phyloP scores from a whole-genome alignment of 1,284 basidiomycete species.

The Inonotus hispidus region DNA sequence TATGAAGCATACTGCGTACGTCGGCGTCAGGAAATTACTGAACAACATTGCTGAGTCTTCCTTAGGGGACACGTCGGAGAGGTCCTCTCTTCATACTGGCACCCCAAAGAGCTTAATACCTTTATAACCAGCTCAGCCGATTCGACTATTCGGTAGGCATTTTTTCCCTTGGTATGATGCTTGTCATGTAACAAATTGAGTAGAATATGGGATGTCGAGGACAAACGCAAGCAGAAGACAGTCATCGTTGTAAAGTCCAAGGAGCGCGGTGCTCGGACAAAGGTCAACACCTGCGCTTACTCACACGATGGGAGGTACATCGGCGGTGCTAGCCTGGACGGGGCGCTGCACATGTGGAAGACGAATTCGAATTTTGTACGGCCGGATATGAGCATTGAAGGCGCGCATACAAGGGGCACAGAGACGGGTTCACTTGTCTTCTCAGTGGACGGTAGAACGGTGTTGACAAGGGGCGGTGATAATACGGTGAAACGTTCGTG shows the following conservation, averaged over 20 bases:
- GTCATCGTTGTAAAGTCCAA: constrained; percentile 97
- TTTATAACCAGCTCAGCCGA: constrained; percentile 96
- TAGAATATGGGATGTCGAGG: constrained; percentile 91
- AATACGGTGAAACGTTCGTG: constrained; percentile 88
- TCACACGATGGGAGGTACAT: constrained; percentile 83
- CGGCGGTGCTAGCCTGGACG: constrained; percentile 85
- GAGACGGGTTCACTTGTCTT: constrained; percentile 85
- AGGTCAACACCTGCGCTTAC: constrained; percentile 84
- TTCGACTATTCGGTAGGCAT: constrained; percentile 79
- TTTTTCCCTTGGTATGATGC: neutral
- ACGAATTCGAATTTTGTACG: constrained; percentile 88
- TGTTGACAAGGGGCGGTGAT: constrained; percentile 88
- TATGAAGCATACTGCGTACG: constrained; percentile 93
- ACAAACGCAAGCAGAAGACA: constrained; percentile 84
- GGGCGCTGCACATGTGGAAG: constrained; percentile 90
- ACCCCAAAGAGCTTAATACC: constrained; percentile 74
- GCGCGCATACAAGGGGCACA: constrained; percentile 77
- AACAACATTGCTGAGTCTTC: neutral
- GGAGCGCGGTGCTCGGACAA: constrained; percentile 91
- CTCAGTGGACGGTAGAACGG: constrained; percentile 73
- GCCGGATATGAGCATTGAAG: constrained; percentile 80
- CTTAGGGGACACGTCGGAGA: constrained; percentile 93
- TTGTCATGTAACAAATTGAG: constrained; percentile 5
- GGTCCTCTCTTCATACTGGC: constrained; percentile 85
- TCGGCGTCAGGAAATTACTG: constrained; percentile 18